These are phyloP conservation scores for Oryza glumipatula DNA, from an alignment of 176 grass and related monocot species.

Conservation along the genomic window DNA sequence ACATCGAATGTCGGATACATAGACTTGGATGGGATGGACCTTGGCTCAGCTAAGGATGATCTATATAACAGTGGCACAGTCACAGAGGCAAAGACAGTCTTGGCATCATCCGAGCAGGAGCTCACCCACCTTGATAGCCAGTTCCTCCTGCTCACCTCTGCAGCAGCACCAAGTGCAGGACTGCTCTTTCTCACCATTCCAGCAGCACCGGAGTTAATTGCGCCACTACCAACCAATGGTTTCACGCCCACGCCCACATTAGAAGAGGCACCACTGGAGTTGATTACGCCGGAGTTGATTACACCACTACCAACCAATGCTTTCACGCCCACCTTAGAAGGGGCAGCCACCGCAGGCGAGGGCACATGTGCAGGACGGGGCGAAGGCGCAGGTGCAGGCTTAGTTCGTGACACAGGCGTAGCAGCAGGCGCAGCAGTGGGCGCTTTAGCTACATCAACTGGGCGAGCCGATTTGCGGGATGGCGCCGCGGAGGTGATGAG, in stretches of 20 bases:
- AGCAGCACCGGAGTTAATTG: constrained; percentile 26
- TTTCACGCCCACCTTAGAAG: constrained; percentile 49
- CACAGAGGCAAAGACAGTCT: constrained; percentile 75
- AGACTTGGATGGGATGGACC: constrained; percentile 90
- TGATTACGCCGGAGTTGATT: neutral
- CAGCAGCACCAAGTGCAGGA: constrained; percentile 24
- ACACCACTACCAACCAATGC: constrained; percentile 8
- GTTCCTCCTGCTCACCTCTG: constrained; percentile 44
- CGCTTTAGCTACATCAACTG: neutral
- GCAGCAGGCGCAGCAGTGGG: neutral
- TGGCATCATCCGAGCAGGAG: constrained; percentile 90
- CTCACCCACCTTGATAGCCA: constrained; percentile 85
- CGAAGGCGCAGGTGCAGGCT: neutral
- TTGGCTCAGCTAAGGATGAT: constrained; percentile 75
- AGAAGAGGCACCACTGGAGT: constrained; percentile 41
- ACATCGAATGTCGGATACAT: constrained; percentile 98
- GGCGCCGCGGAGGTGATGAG: constrained; percentile 37
- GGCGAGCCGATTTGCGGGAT: constrained; percentile 31
- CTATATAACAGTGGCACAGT: constrained; percentile 83
- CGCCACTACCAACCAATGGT: constrained; percentile 12
- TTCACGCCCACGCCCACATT: constrained; percentile 43
- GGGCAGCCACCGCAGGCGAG: constrained; percentile 45
- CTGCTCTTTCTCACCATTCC: constrained; percentile 36
- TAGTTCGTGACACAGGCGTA: neutral
- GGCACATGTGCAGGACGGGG: constrained; percentile 37